phyloP scores from a whole-genome alignment of 2,329 filamentous ascomycete genomes.

The Tolypocladium amazonense region DNA sequence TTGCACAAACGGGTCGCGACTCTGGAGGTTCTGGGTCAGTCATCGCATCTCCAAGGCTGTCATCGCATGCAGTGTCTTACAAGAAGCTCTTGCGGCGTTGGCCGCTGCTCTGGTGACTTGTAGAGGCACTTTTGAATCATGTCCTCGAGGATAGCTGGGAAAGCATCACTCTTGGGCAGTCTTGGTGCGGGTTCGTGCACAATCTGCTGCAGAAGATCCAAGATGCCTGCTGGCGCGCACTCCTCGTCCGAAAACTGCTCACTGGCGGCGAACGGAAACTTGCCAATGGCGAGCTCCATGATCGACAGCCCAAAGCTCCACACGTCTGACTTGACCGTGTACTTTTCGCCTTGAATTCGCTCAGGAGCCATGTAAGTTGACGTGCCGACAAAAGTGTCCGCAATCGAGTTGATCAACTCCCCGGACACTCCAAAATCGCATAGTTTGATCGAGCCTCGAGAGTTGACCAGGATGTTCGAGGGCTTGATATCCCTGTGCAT shows the following conservation, averaged over 20 bases:
- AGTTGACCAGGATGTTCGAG: constrained; percentile 95
- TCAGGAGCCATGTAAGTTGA: constrained; percentile 99
- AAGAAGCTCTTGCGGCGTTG: constrained; percentile 87
- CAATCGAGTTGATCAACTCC: constrained; percentile 94
- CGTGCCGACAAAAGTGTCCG: constrained; percentile 95
- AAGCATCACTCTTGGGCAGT: constrained; percentile 93
- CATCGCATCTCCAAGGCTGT: no score
- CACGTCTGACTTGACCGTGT: constrained; percentile 96
- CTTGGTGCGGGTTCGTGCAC: constrained; percentile 91
- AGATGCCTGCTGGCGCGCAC: constrained; percentile 81
- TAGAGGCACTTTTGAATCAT: constrained; percentile 94
- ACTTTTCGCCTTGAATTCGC: constrained; percentile 91
- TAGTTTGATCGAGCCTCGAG: constrained; percentile 85
- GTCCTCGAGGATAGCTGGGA: constrained; percentile 87
- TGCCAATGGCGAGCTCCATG: constrained; percentile 96
- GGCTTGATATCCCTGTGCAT: constrained; percentile 99
- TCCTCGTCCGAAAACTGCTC: constrained; percentile 62
- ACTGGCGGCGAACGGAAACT: constrained; percentile 83
- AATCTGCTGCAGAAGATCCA: constrained; percentile 93
- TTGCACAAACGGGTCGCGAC: constrained; percentile 87
- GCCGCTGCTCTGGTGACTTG: constrained; percentile 80
- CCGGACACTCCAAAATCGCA: constrained; percentile 99
- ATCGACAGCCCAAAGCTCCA: constrained; percentile 95
- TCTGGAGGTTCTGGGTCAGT: constrained; percentile 37
- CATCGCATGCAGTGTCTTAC: constrained; percentile 29